Conservation (phyloP, 1,284 basidiomycete species). For the Naganishia sp. region DNA sequence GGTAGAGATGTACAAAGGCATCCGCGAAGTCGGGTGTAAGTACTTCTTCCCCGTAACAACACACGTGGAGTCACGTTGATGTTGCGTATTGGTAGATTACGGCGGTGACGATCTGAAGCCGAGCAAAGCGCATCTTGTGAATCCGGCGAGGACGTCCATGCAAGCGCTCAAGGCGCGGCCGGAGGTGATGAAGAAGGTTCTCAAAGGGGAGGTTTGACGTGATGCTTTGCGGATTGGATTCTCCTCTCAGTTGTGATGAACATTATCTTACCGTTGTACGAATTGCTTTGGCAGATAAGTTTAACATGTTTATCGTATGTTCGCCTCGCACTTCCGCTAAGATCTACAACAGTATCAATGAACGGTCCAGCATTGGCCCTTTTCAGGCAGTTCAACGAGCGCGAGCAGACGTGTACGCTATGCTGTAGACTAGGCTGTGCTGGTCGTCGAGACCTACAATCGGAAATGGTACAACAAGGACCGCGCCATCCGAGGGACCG, state of each 20-base stretch:
- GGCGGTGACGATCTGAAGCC: conserved; percentile 7
- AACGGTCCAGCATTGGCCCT: not conserved
- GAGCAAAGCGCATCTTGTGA: not conserved
- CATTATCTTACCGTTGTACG: not conserved
- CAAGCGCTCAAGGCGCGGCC: conserved; percentile 2
- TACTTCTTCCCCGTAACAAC: not conserved
- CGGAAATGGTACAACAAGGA: conserved; percentile 2
- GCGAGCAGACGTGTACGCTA: not conserved
- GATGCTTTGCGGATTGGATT: not conserved
- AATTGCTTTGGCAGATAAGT: not conserved
- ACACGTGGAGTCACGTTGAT: not conserved
- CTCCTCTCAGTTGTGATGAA: not conserved
- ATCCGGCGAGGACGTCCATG: not conserved
- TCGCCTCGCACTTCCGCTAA: conserved; percentile 3
- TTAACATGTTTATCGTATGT: not conserved
- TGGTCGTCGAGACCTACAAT: not conserved
- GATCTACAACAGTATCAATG: conserved; percentile 4
- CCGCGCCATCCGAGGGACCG: conserved; percentile 3
- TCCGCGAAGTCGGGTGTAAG: conserved; percentile 8
- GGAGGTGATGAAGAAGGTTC: conserved; percentile 7
- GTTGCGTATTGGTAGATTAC: conserved; percentile 8
- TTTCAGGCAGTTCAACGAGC: conserved; percentile 3
- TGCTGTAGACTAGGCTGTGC: conserved; percentile 1
- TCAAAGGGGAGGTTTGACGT: not conserved
- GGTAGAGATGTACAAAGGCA: conserved; percentile 11